These are phyloP conservation scores for Eucalyptus guilfoylei DNA, from an alignment of 345 rosid genomes.

Conservation along the genomic window DNA sequence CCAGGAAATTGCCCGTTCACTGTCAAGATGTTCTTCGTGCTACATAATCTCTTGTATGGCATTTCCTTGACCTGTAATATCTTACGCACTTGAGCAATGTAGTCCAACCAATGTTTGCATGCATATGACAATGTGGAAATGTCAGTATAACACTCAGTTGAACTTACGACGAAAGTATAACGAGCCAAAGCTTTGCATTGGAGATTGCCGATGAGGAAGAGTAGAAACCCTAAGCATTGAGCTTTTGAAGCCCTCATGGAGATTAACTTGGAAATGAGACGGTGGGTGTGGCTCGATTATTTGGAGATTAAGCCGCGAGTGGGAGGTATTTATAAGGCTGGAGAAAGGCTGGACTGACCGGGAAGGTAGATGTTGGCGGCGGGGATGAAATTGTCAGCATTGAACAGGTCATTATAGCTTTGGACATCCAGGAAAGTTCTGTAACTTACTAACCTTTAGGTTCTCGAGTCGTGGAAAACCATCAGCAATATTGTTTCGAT, in stretches of 20 bases:
- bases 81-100: not conserved
- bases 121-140: not conserved
- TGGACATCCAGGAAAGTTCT: not conserved
- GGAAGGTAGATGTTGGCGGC: not conserved
- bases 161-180: not conserved
- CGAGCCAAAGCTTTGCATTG: not conserved
- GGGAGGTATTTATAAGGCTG: not conserved
- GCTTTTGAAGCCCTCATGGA: not conserved
- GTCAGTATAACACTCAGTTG: not conserved
- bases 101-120: not conserved
- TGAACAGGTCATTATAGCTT: not conserved
- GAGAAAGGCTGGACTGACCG: not conserved
- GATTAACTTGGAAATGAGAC: not conserved
- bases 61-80: slow-evolving; percentile 8
- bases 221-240: not conserved
- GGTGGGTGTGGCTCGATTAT: not conserved
- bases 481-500: not conserved
- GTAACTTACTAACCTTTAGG: not conserved
- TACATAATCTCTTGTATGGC: slow-evolving; percentile 11
- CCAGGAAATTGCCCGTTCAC: slow-evolving; percentile 19
- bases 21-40: slow-evolving; percentile 14
- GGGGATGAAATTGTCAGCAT: not conserved
- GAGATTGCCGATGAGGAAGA: not conserved
- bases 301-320: not conserved
- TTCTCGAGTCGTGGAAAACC: not conserved